Conservation (phyloP, 2,329 filamentous ascomycete genomes). For the Diaporthe sp. region DNA sequence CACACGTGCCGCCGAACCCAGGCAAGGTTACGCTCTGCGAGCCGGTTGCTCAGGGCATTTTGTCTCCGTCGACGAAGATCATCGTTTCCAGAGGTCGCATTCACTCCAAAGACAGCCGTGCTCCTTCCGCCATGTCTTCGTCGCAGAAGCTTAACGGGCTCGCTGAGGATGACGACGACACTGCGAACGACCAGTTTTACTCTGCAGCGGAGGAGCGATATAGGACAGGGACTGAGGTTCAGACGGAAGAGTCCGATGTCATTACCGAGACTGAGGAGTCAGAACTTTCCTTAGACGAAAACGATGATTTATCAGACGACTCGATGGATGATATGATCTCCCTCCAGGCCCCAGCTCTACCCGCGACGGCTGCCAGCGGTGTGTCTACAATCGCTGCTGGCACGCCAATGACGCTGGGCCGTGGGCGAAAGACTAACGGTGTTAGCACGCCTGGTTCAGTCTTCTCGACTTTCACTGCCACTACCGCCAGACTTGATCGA, state of each 20-base stretch:
- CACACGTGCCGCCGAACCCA: slow-evolving; percentile 85
- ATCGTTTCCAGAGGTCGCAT: slow-evolving; percentile 78
- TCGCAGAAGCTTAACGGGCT: slow-evolving; percentile 72
- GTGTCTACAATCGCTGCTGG: slow-evolving; percentile 85
- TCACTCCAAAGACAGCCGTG: slow-evolving; percentile 67
- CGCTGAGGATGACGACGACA: slow-evolving; percentile 79
- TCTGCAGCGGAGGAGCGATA: slow-evolving; percentile 88
- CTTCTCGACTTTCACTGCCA: slow-evolving; percentile 88
- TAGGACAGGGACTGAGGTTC: slow-evolving; percentile 70
- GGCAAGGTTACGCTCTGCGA: slow-evolving; percentile 95
- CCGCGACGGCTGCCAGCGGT: slow-evolving; percentile 82
- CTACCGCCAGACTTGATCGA: slow-evolving; percentile 81
- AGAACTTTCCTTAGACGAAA: slow-evolving; percentile 77
- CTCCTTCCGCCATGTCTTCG: slow-evolving; percentile 59
- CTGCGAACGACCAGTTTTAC: slow-evolving; percentile 90
- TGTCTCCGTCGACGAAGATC: slow-evolving; percentile 85
- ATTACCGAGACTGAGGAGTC: slow-evolving; percentile 72
- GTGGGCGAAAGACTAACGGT: slow-evolving; percentile 77
- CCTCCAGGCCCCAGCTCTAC: slow-evolving; percentile 82
- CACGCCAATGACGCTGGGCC: slow-evolving; percentile 82
- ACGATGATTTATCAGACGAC: slow-evolving; percentile 86
- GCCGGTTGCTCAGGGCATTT: slow-evolving; percentile 88
- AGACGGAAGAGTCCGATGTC: slow-evolving; percentile 71
- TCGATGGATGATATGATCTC: slow-evolving; percentile 96
- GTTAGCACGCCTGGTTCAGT: slow-evolving; percentile 88